Evolutionary conservation across 768 basidiomycete genomes (phyloP).

Genomic region (Macrolepiota albuminosa): DNA sequence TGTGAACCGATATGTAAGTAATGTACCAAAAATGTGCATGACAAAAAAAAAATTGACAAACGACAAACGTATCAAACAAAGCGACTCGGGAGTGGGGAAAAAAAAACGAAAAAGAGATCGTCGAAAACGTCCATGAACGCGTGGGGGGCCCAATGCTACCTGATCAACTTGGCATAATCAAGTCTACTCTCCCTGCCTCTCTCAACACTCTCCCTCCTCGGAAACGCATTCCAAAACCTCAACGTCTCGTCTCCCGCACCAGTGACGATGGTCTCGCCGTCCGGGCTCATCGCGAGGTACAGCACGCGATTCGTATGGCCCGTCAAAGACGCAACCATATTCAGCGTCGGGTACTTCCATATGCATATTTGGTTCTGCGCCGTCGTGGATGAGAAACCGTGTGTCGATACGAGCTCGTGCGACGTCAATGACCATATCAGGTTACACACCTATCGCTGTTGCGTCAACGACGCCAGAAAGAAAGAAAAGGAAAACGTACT

Average conservation of each 20-base stretch:
- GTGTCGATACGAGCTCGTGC: conserved; percentile 96
- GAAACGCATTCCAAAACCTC: conserved; percentile 97
- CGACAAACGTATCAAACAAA: too few relatives aligned
- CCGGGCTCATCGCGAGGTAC: conserved; percentile 96
- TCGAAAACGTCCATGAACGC: too few relatives aligned
- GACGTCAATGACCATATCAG: conserved; percentile 94
- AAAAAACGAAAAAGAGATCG: too few relatives aligned
- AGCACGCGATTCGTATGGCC: conserved; percentile 95
- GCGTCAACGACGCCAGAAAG: too few relatives aligned
- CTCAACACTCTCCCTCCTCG: conserved; percentile 59
- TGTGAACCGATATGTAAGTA: too few relatives aligned
- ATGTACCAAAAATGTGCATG: too few relatives aligned
- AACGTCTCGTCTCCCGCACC: conserved; percentile 98
- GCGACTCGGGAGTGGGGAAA: too few relatives aligned
- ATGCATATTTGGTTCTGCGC: conserved; percentile 96
- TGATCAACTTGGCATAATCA: conserved; percentile 49
- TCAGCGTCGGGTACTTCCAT: conserved; percentile 90
- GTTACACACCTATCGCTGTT: conserved; percentile 76
- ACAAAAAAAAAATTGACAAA: too few relatives aligned
- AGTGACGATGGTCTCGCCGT: conserved; percentile 96
- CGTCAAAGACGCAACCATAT: conserved; percentile 91
- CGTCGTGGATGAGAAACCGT: conserved; percentile 91
- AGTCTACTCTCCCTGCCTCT: conserved; percentile 47
- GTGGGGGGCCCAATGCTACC: neutral
- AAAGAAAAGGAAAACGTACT: conserved; percentile 39